A percentile compares a stretch with the other conserved stretches of the same genome.
Evolutionary conservation across 2,329 filamentous ascomycete genomes (phyloP).

Genomic region (Knufia fluminis): DNA sequence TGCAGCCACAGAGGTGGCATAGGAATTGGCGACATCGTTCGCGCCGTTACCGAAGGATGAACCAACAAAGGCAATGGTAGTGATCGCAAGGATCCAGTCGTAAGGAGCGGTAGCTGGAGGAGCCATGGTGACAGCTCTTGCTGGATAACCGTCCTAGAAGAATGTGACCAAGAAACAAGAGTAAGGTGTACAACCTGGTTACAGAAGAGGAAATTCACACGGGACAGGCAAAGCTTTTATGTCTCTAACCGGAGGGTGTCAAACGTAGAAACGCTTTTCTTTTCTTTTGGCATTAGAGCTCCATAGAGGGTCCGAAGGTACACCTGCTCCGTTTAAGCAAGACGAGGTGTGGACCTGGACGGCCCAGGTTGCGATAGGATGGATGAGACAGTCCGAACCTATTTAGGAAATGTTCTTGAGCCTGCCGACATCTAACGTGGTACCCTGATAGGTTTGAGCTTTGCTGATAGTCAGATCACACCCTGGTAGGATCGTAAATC

Average conservation of each 20-base stretch:
- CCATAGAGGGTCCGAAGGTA: not conserved
- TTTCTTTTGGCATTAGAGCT: not conserved
- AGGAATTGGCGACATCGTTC: constrained; percentile 48
- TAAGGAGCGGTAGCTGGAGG: constrained; percentile 22
- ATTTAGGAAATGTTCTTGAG: no score
- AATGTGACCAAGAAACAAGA: not conserved
- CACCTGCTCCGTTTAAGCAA: not conserved
- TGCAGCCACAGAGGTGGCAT: constrained; percentile 45
- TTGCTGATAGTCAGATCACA: no score
- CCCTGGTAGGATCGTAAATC: no score
- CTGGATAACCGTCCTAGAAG: not conserved
- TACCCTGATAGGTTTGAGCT: no score
- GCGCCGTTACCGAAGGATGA: constrained; percentile 31
- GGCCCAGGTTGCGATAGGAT: no score
- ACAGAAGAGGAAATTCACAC: not conserved
- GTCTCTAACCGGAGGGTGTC: not conserved
- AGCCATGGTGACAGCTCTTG: constrained; percentile 2
- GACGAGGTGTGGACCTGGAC: not conserved
- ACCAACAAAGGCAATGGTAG: constrained; percentile 30
- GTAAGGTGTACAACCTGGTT: not conserved
- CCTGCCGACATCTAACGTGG: no score
- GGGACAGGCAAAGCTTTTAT: not conserved
- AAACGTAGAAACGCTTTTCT: not conserved
- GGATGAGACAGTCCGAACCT: no score
- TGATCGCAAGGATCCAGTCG: constrained; percentile 35